A percentile compares a stretch with the other conserved stretches of the same genome.
phyloP scores from a whole-genome alignment of 2,329 filamentous ascomycete genomes.

The Aspergillus uvarum region DNA sequence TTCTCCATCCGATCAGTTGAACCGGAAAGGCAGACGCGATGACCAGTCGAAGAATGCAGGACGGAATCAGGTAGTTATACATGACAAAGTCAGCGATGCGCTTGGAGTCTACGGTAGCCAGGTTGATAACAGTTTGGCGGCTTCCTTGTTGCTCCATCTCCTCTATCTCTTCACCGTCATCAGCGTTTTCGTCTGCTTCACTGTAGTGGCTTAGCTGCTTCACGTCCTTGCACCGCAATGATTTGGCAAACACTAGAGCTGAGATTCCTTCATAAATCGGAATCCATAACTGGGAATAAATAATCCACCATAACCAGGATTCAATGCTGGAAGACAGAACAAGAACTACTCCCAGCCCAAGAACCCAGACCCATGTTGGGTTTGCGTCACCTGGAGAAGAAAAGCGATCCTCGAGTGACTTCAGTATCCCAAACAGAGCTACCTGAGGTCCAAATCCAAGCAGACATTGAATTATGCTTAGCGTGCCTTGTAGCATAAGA shows the following conservation, averaged over 20 bases:
- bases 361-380: conserved; percentile 67
- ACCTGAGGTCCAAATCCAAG: conserved; percentile 71
- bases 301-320: conserved; percentile 66
- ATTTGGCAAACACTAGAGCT: conserved; percentile 72
- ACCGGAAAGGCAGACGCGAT: conserved; percentile 66
- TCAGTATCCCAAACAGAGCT: conserved; percentile 65
- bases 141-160: conserved; percentile 52
- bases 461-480: conserved; percentile 56
- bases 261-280: conserved; percentile 70
- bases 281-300: conserved; percentile 61
- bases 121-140: conserved; percentile 71
- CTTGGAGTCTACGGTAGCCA: conserved; percentile 72
- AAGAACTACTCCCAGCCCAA: conserved; percentile 61
- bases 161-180: conserved; percentile 50
- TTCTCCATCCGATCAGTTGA: conserved; percentile 68
- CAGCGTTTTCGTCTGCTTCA: conserved; percentile 36
- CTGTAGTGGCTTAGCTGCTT: conserved; percentile 38
- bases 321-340: conserved; percentile 60
- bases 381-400: conserved; percentile 47
- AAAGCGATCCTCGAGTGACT: conserved; percentile 59
- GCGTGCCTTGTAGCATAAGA: conserved; percentile 59
- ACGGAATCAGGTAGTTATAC: conserved; percentile 65
- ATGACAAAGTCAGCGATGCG: conserved; percentile 66
- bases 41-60: conserved; percentile 61
- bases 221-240: conserved; percentile 73